These are phyloP conservation scores for Ramichloridium luteum DNA, from an alignment of 2,329 filamentous ascomycete species.

Conservation along the genomic window DNA sequence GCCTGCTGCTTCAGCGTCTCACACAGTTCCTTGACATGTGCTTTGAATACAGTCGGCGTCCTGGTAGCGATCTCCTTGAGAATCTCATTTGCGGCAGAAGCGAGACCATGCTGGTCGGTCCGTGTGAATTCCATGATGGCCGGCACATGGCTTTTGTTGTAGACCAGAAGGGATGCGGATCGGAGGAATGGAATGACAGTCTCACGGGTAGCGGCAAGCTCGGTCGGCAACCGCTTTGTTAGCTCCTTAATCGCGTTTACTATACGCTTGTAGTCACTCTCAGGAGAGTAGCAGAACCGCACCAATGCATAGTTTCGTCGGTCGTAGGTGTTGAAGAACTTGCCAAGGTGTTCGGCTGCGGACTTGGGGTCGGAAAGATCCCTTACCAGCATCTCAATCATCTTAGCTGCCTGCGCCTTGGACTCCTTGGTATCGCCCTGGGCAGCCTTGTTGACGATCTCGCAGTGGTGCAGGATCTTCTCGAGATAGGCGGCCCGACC, in stretches of 20 bases:
- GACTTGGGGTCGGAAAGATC: conserved; percentile 65
- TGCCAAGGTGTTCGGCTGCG: conserved; percentile 66
- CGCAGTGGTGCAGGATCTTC: conserved; percentile 71
- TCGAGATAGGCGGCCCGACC: conserved; percentile 61
- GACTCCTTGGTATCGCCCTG: conserved; percentile 60
- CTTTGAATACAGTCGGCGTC: conserved; percentile 83
- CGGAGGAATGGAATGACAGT: conserved; percentile 75
- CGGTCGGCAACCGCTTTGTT: conserved; percentile 47
- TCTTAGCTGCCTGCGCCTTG: conserved; percentile 50
- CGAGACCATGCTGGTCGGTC: conserved; percentile 67
- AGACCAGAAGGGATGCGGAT: conserved; percentile 69
- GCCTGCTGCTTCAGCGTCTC: conserved; percentile 72
- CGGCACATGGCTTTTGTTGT: conserved; percentile 87
- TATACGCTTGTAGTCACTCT: conserved; percentile 86
- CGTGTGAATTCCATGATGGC: conserved; percentile 80
- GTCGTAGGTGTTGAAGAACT: conserved; percentile 84
- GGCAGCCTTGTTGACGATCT: conserved; percentile 56
- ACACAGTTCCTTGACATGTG: conserved; percentile 83
- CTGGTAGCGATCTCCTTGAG: conserved; percentile 83
- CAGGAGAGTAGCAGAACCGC: conserved; percentile 68
- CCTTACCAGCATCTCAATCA: conserved; percentile 59
- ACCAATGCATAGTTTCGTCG: conserved; percentile 81
- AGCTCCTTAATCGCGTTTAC: conserved; percentile 84
- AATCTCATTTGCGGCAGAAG: conserved; percentile 70
- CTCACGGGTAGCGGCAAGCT: conserved; percentile 54